Conservation (phyloP, 305 asterid genomes). For the Fraxinus nigra region DNA sequence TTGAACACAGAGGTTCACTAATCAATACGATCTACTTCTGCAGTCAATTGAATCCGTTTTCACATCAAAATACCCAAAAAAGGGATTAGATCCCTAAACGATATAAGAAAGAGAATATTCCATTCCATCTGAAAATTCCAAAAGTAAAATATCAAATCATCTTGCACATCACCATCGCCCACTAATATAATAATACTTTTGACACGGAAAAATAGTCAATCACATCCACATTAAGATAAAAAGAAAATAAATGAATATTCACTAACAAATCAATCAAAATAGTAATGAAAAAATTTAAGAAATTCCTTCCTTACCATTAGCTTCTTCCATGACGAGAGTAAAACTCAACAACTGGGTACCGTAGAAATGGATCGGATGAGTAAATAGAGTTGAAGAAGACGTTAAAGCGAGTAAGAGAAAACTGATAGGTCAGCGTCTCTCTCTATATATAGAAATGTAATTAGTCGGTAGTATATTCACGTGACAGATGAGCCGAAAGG, state of each 20-base stretch:
- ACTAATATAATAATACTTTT: neutral
- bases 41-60: neutral
- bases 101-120: neutral
- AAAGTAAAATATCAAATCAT: neutral
- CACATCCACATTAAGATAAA: neutral
- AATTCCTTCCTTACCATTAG: constrained; percentile 37
- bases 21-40: neutral
- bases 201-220: neutral
- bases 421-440: neutral
- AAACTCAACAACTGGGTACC: neutral
- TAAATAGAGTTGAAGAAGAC: neutral
- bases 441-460: neutral
- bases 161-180: neutral
- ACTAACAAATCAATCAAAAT: neutral
- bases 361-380: neutral
- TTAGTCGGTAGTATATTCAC: neutral
- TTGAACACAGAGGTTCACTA: neutral
- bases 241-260: neutral
- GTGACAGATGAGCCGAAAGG: neutral
- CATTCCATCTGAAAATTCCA: neutral
- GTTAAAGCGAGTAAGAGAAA: neutral
- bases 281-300: neutral
- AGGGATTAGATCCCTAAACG: neutral
- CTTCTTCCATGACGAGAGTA: constrained; percentile 40
- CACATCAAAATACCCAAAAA: constrained; percentile 11